A percentile compares a stretch with the other conserved stretches of the same genome.
These are phyloP conservation scores for Stygiomarasmius scandens DNA, from an alignment of 1,284 basidiomycete genomes.

Conservation along the genomic window DNA sequence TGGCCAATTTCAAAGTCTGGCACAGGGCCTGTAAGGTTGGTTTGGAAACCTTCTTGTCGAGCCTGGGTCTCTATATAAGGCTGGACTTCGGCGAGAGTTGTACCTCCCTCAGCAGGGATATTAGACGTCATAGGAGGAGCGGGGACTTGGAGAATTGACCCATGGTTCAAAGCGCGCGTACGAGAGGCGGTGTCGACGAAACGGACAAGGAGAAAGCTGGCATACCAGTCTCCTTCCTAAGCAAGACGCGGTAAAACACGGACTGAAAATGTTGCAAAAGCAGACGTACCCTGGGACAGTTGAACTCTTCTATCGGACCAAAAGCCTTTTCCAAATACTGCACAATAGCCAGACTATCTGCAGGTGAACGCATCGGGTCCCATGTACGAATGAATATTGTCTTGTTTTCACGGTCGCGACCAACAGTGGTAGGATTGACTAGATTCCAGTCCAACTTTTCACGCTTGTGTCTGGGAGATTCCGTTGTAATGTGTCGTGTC, in stretches of 20 bases:
- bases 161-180: not conserved
- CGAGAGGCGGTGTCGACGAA: slow-evolving; percentile 11
- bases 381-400: slow-evolving; percentile 6
- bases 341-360: slow-evolving; percentile 11
- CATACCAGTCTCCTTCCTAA: slow-evolving; percentile 2
- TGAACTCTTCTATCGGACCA: slow-evolving; percentile 14
- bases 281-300: not conserved
- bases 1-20: not conserved
- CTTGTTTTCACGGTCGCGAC: slow-evolving; percentile 5
- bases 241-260: not conserved
- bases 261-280: not conserved
- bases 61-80: not conserved
- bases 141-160: slow-evolving; percentile 1
- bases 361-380: slow-evolving; percentile 3
- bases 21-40: not conserved
- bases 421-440: not conserved
- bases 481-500: not conserved
- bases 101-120: slow-evolving; percentile 3
- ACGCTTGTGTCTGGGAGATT: not conserved
- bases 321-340: slow-evolving; percentile 12
- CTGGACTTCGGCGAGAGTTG: not conserved
- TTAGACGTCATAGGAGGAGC: not conserved
- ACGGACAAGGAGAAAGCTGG: not conserved
- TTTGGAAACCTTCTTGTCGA: not conserved
- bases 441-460: not conserved